A percentile compares a stretch with the other conserved stretches of the same genome.
Conservation (phyloP, 805 yeast species). For the Metschnikowia corniflorae region DNA sequence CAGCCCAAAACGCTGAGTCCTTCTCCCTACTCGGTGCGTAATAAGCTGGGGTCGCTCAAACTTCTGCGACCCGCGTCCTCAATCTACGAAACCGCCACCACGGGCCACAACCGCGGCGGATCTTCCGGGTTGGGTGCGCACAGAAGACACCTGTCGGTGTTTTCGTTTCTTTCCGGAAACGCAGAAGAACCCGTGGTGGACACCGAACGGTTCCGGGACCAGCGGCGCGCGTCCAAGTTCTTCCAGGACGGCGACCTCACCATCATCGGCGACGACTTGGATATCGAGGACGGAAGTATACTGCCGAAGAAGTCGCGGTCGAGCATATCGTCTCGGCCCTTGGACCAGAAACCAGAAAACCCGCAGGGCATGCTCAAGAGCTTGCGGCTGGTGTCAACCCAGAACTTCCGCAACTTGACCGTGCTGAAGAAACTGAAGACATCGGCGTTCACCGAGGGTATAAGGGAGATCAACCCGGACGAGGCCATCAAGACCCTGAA, state of each 20-base stretch:
- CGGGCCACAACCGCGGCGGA: slow-evolving; percentile 26
- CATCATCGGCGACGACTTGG: slow-evolving; percentile 21
- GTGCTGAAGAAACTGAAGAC: slow-evolving; percentile 59
- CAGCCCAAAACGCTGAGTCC: slow-evolving; percentile 5
- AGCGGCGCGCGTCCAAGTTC: slow-evolving; percentile 10
- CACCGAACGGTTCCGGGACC: slow-evolving; percentile 12
- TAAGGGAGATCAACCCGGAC: slow-evolving; percentile 67
- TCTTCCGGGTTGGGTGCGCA: slow-evolving; percentile 37
- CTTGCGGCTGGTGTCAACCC: slow-evolving; percentile 51
- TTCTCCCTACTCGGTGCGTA: slow-evolving; percentile 22
- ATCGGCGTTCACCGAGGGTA: slow-evolving; percentile 85
- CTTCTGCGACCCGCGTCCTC: slow-evolving; percentile 46
- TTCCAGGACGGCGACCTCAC: slow-evolving; percentile 12
- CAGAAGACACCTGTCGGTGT: slow-evolving; percentile 59
- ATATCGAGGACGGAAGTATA: slow-evolving; percentile 29
- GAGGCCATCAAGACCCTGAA: slow-evolving; percentile 75
- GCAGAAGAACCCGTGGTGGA: slow-evolving; percentile 19
- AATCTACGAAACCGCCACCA: slow-evolving; percentile 44
- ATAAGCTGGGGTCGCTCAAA: slow-evolving; percentile 14
- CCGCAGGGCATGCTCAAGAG: slow-evolving; percentile 41
- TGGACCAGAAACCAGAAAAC: slow-evolving; percentile 5
- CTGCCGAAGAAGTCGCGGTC: slow-evolving; percentile 40
- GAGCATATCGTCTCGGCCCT: slow-evolving; percentile 22
- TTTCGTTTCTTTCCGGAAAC: slow-evolving; percentile 45
- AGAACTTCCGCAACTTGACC: slow-evolving; percentile 44